These are phyloP conservation scores for Coemansia sp. DNA, from an alignment of 192 early-diverging fungal species.

Conservation along the genomic window DNA sequence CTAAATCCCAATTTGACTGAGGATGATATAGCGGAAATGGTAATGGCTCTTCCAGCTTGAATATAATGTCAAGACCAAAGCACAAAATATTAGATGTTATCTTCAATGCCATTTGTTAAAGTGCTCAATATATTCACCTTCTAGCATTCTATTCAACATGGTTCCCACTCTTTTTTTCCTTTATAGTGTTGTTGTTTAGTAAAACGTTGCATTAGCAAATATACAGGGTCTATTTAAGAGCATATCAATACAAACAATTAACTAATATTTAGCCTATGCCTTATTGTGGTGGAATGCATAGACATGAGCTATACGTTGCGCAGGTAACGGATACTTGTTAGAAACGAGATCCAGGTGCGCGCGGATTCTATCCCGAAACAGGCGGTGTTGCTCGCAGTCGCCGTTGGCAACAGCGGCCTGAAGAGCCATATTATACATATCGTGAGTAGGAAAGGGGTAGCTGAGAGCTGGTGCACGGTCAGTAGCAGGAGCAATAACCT, in stretches of 20 bases:
- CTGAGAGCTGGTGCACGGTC: background rate
- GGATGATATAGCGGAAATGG: too few relatives aligned
- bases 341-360: conserved; percentile 19
- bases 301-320: conserved; percentile 23
- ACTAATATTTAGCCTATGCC: background rate
- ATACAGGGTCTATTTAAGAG: background rate
- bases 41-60: too few relatives aligned
- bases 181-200: too few relatives aligned
- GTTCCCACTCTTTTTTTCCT: too few relatives aligned
- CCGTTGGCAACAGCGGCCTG: conserved; percentile 12
- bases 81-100: too few relatives aligned
- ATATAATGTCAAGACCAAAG: too few relatives aligned
- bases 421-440: conserved; percentile 40
- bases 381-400: conserved; percentile 27
- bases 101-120: too few relatives aligned
- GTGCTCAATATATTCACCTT: too few relatives aligned
- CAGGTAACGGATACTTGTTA: conserved; percentile 1
- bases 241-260: background rate
- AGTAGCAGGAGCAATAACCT: conserved; percentile 1
- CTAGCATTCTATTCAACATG: too few relatives aligned
- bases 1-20: too few relatives aligned
- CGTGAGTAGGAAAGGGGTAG: conserved; percentile 29
- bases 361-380: conserved; percentile 30
- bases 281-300: conserved; percentile 8
- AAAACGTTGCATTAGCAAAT: background rate